Evolutionary conservation across 2,329 filamentous ascomycete species (phyloP).

Genomic region (Chaetomiaceae sp.): DNA sequence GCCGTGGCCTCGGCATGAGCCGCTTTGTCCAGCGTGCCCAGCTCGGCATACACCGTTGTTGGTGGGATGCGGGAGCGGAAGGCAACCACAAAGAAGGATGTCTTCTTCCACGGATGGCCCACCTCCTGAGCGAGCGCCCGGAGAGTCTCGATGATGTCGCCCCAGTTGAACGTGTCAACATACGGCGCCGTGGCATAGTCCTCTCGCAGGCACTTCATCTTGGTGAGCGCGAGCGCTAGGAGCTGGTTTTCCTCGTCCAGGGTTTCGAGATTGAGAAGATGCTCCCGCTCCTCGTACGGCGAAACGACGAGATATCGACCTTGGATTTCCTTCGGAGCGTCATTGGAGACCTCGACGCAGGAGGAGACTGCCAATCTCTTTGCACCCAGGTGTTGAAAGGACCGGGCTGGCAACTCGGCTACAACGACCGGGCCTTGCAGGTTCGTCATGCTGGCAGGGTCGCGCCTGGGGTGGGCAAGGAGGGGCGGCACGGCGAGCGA

Average conservation of each 20-base stretch:
- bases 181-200: conserved; percentile 77
- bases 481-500: background rate
- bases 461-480: no score
- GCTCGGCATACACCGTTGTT: conserved; percentile 58
- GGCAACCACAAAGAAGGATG: conserved; percentile 74
- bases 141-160: conserved; percentile 53
- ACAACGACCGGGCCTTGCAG: conserved; percentile 11
- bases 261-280: conserved; percentile 65
- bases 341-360: conserved; percentile 12
- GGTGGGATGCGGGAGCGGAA: conserved; percentile 70
- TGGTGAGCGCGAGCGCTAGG: conserved; percentile 64
- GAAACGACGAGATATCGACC: conserved; percentile 56
- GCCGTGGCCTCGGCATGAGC: conserved; percentile 74
- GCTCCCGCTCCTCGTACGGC: conserved; percentile 64
- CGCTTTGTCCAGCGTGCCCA: conserved; percentile 68
- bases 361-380: conserved; percentile 25
- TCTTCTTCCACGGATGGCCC: conserved; percentile 50
- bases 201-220: conserved; percentile 53
- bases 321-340: conserved; percentile 1
- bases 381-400: conserved; percentile 16
- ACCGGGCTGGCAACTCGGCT: conserved; percentile 5
- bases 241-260: conserved; percentile 61
- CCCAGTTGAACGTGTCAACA: conserved; percentile 70
- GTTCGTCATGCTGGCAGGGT: conserved; percentile 12
- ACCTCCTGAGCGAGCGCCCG: conserved; percentile 43